phyloP scores from a whole-genome alignment of 495 filamentous ascomycete genomes.

The Ascodesmis nigricans region DNA sequence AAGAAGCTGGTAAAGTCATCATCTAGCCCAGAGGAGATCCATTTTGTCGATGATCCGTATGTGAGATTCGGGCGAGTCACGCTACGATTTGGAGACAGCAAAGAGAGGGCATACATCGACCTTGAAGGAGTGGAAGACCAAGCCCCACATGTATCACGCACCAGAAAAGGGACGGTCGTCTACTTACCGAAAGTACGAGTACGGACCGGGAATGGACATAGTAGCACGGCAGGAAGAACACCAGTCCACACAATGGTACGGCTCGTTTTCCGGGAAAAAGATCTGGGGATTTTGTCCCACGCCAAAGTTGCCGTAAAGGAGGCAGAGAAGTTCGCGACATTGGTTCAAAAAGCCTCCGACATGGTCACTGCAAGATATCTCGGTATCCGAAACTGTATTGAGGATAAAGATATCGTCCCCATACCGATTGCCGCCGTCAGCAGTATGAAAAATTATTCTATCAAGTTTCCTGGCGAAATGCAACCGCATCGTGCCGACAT shows the following conservation, averaged over 20 bases:
- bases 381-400: slow-evolving; percentile 8
- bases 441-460: slow-evolving; percentile 6
- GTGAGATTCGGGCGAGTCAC: slow-evolving; percentile 17
- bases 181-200: slow-evolving; percentile 12
- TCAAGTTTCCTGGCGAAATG: not conserved
- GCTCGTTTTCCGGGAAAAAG: slow-evolving; percentile 13
- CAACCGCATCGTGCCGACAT: slow-evolving; percentile 6
- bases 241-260: slow-evolving; percentile 11
- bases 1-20: slow-evolving; percentile 10
- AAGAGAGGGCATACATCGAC: slow-evolving; percentile 13
- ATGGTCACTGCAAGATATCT: slow-evolving; percentile 8
- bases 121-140: slow-evolving; percentile 7
- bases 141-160: slow-evolving; percentile 7
- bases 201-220: slow-evolving; percentile 12
- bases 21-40: slow-evolving; percentile 11
- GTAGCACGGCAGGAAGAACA: slow-evolving; percentile 6
- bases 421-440: slow-evolving; percentile 15
- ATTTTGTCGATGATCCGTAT: slow-evolving; percentile 18
- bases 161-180: slow-evolving; percentile 9
- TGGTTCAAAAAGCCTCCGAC: slow-evolving; percentile 13
- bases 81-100: slow-evolving; percentile 13
- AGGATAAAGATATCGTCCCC: slow-evolving; percentile 11
- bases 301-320: slow-evolving; percentile 5
- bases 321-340: slow-evolving; percentile 14
- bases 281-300: not conserved